A percentile compares a stretch with the other conserved stretches of the same genome.
phyloP scores from a whole-genome alignment of 495 filamentous ascomycete species.

The Baudoinia panamericana region DNA sequence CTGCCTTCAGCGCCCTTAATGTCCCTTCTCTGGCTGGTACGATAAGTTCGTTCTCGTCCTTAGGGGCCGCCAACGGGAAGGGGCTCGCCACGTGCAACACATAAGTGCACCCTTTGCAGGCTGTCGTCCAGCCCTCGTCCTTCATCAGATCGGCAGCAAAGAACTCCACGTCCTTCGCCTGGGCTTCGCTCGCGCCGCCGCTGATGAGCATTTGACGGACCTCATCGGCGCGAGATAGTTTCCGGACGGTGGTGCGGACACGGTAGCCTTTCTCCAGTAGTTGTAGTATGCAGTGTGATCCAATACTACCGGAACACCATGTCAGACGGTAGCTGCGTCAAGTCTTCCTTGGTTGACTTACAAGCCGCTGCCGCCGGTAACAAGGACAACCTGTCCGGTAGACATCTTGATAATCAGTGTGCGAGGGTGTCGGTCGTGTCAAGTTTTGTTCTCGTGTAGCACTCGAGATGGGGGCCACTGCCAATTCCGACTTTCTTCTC shows the following conservation, averaged over 20 bases:
- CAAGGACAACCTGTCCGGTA: constrained; percentile 5
- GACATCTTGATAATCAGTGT: background rate
- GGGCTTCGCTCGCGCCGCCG: constrained; percentile 7
- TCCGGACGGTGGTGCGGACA: constrained; percentile 15
- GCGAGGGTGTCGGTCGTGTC: too few relatives aligned
- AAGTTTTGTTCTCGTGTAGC: too few relatives aligned
- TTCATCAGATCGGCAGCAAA: constrained; percentile 17
- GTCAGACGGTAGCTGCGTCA: too few relatives aligned
- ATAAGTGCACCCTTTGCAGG: constrained; percentile 18
- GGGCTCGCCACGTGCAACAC: constrained; percentile 19
- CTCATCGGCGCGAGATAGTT: constrained; percentile 10
- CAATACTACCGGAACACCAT: constrained; percentile 15
- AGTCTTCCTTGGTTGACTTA: too few relatives aligned
- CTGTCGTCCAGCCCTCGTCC: constrained; percentile 19
- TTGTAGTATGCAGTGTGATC: constrained; percentile 7
- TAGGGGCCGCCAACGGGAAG: constrained; percentile 14
- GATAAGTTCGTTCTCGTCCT: constrained; percentile 19
- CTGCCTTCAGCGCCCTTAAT: constrained; percentile 14
- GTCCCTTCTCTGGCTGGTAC: constrained; percentile 16
- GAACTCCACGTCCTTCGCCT: constrained; percentile 11
- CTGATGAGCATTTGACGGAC: constrained; percentile 10
- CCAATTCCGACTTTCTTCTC: too few relatives aligned
- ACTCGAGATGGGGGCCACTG: too few relatives aligned
- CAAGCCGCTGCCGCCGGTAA: constrained; percentile 11
- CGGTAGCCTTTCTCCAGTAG: constrained; percentile 11